Base-by-base conservation (phyloP, 2,329 filamentous ascomycete species). In the Phaeosphaeria sp. region DNA sequence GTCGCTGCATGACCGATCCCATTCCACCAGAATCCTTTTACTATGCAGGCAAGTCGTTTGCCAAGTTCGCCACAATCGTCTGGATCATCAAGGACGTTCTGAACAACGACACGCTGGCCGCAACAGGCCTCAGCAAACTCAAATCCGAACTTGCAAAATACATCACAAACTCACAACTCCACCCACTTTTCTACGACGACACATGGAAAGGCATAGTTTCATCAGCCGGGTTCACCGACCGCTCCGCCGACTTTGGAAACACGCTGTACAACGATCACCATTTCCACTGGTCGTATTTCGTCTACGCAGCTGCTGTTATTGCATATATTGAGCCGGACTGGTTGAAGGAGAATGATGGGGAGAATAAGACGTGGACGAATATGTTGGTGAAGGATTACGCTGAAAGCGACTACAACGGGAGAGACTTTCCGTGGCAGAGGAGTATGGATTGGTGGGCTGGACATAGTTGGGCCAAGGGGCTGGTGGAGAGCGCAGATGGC, bases 361-460 rank as follows among this genome's bases (percentile, higher is more conserved):
- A 82, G 18, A 96, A 97, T 77, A 88, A 87, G 69, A 88, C 86
- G 20, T 98, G 89, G 80, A 89, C 97, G 63, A 91, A 97, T 74
- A 87, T 86, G 63, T 83, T 99, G 46, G 89, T 95, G 49, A 89
- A 95, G 56, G 95, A 99, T 68, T 87, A 82, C 49, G 89, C 93
- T 46, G 97, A 97, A 76, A 89, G 93, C 0, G 93, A 97, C 72
- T 81, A 83, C 25, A 87, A 87, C 67, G 69, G 71, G 1, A 50
- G 70, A 1, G 71, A 74, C 50, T 98, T 96, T 76, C 93, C 94
- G 0, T 89, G 92, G 65, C 93, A 85, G 60, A 87, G 95, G 49
- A 87, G 83, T 55, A 98, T 97, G 72, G 95, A 98, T 78, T 97
- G 92, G 92, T 98, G 89, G 76, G 88, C 96, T 71, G 95, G 94